These are phyloP conservation scores for Mortierella sp. DNA, from an alignment of 371 early-diverging fungal species.

Conservation along the genomic window DNA sequence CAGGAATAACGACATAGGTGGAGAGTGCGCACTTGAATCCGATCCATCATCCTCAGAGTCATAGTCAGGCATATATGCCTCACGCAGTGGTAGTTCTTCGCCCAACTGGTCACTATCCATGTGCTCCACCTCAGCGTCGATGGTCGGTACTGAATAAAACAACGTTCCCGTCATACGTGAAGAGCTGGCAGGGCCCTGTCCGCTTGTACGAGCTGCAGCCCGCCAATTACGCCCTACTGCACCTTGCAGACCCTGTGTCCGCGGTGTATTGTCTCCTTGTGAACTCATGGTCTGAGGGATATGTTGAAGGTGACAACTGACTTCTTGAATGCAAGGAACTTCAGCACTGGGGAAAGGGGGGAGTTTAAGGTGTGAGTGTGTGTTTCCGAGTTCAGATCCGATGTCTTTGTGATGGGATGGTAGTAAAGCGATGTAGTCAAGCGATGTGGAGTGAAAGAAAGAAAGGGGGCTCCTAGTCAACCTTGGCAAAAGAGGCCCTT, in stretches of 20 bases:
- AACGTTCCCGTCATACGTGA: slow-evolving; percentile 47
- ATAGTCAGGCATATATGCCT: slow-evolving; percentile 41
- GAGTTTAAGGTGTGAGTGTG: too few relatives aligned
- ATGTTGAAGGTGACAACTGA: neutral
- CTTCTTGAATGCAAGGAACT: too few relatives aligned
- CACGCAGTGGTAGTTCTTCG: slow-evolving; percentile 23
- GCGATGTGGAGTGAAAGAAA: too few relatives aligned
- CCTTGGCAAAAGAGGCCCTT: too few relatives aligned
- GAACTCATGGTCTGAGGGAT: slow-evolving; percentile 10
- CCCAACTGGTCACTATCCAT: slow-evolving; percentile 14
- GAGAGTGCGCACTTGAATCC: slow-evolving; percentile 46
- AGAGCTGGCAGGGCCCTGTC: slow-evolving; percentile 11
- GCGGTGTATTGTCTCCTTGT: slow-evolving; percentile 11
- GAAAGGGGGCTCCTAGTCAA: too few relatives aligned
- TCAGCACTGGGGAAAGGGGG: too few relatives aligned
- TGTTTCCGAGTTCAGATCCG: too few relatives aligned
- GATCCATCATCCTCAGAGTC: slow-evolving; percentile 47
- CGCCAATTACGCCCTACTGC: slow-evolving; percentile 31
- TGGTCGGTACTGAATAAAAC: slow-evolving; percentile 51
- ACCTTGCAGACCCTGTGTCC: slow-evolving; percentile 24
- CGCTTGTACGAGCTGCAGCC: slow-evolving; percentile 18
- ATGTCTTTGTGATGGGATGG: too few relatives aligned
- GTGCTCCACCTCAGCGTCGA: slow-evolving; percentile 28
- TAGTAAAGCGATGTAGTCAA: too few relatives aligned
- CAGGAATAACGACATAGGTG: slow-evolving; percentile 51